These are phyloP conservation scores for Wickerhamia fluorescens DNA, from an alignment of 805 yeast species.

Conservation along the genomic window DNA sequence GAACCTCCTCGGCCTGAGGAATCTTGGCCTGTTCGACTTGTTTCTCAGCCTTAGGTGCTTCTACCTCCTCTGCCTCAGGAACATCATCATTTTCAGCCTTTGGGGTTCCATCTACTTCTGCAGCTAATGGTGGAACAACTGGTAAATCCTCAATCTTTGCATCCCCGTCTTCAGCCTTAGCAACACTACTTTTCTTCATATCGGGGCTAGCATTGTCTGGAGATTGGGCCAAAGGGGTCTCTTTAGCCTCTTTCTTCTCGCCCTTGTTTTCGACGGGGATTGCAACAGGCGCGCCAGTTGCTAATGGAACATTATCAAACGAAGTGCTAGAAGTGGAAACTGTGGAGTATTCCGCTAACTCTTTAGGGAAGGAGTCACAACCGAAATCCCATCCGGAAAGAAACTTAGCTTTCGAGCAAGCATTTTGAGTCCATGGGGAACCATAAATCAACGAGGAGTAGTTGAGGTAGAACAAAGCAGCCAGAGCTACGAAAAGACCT, in stretches of 20 bases:
- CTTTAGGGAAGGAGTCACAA: constrained; percentile 51
- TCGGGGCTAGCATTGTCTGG: constrained; percentile 2
- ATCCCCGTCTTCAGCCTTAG: not conserved
- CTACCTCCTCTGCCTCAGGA: constrained; percentile 3
- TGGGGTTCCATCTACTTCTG: constrained; percentile 7
- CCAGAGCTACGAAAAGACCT: constrained; percentile 40
- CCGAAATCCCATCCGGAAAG: constrained; percentile 81
- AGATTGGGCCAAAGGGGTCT: constrained; percentile 16
- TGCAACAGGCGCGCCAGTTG: constrained; percentile 9
- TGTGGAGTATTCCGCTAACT: constrained; percentile 16
- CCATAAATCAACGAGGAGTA: constrained; percentile 77
- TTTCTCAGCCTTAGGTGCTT: constrained; percentile 8
- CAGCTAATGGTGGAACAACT: constrained; percentile 9
- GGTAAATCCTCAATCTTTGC: too few species aligned
- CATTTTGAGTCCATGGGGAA: constrained; percentile 63
- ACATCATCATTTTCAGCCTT: constrained; percentile 3
- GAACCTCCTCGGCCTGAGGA: not conserved
- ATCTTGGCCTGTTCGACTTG: constrained; percentile 3
- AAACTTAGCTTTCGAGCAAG: constrained; percentile 58
- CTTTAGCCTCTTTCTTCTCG: constrained; percentile 17
- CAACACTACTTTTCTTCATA: too few species aligned
- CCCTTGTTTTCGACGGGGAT: constrained; percentile 10
- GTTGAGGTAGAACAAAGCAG: constrained; percentile 48
- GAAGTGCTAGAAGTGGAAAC: constrained; percentile 3
- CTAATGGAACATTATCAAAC: constrained; percentile 2